Base-by-base conservation (phyloP, 1,284 basidiomycete genomes). In the Testicularia cyperi region DNA sequence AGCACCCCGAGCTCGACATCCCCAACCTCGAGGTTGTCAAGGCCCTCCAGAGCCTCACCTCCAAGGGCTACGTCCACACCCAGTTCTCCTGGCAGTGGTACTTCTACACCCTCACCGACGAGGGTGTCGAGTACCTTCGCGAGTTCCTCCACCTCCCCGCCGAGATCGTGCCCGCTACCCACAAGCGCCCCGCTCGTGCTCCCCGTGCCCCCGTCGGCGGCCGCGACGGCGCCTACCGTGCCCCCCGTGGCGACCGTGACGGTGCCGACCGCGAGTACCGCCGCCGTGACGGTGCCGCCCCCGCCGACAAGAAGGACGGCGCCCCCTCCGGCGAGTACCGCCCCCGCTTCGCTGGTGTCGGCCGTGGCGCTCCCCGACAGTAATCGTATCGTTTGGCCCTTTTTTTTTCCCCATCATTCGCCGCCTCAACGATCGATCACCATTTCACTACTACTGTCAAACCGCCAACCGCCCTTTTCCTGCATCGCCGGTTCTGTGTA, bases 21-120 rank as follows among this genome's bases (percentile, higher is more conserved):
- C 88, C 89, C 70, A 98, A 99, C 82, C 87, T 99, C 67, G 83
- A 96, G 79, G 95, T 98, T 74, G 95, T 99, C 85, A 99, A 98
- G 85, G 91, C 91, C 60, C 87, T 94, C 82, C 94, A 98, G 81
- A 92, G 89, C 80, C 83, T 99, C 72, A 97, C 90, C 78, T 96
- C 92, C 56, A 87, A 85, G 80, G 91, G 92, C 64, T 87, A 83
- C 80, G 91, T 98, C 80, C 95, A 97, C 86, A 97, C 94, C 68
- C 92, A 92, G 79, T 80, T 79, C 77, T 78, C 76, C 56, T 79
- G 79, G 79, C 78, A 78, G 66, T 79, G 75, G 76, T 79, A 78
- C 75, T 79, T 68, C 66, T 76, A 76, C 68, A 68, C 71, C 32
- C 68, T 76, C 47, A 76, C 71, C 36, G 63, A 73, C 53, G 74